A percentile compares a stretch with the other conserved stretches of the same genome.
phyloP scores from a whole-genome alignment of 208 protist genomes.

The Leishmania mexicana region DNA sequence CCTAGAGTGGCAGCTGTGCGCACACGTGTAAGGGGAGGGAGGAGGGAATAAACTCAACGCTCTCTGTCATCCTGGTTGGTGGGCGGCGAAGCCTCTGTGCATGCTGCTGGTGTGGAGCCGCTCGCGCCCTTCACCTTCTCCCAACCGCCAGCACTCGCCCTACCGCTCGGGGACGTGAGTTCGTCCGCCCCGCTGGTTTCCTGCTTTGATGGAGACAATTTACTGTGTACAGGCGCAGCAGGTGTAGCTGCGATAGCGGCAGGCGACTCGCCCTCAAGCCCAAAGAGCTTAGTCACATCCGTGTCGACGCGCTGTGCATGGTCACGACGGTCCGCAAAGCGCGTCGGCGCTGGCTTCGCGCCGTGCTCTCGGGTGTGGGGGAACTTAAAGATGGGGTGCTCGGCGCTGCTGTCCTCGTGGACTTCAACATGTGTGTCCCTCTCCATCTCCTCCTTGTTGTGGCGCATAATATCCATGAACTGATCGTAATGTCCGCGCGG shows the following conservation, averaged over 20 bases:
- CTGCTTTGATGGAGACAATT: slow-evolving; percentile 13
- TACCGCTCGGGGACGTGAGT: slow-evolving; percentile 7
- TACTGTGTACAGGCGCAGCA: not conserved
- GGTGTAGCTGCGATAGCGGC: not conserved
- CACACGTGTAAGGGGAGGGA: not conserved
- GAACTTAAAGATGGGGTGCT: slow-evolving; percentile 67
- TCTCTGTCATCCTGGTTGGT: not conserved
- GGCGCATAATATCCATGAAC: slow-evolving; percentile 65
- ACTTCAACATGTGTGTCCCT: slow-evolving; percentile 55
- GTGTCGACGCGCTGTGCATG: slow-evolving; percentile 44
- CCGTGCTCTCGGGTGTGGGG: slow-evolving; percentile 67
- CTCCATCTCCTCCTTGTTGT: slow-evolving; percentile 53
- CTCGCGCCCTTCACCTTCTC: slow-evolving; percentile 2
- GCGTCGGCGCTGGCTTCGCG: slow-evolving; percentile 41
- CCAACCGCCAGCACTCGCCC: slow-evolving; percentile 10
- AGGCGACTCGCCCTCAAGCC: slow-evolving; percentile 6
- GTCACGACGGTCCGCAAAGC: slow-evolving; percentile 34
- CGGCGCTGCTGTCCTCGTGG: slow-evolving; percentile 53
- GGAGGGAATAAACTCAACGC: not conserved
- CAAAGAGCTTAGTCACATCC: slow-evolving; percentile 39
- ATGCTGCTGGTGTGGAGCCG: not conserved
- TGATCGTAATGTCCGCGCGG: slow-evolving; percentile 81
- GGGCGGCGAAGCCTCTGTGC: not conserved
- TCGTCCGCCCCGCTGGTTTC: not conserved
- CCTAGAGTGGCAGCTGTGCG: not conserved